A percentile compares a stretch with the other conserved stretches of the same genome.
These are phyloP conservation scores for Penicillium canariense DNA, from an alignment of 495 filamentous ascomycete genomes.

Conservation along the genomic window DNA sequence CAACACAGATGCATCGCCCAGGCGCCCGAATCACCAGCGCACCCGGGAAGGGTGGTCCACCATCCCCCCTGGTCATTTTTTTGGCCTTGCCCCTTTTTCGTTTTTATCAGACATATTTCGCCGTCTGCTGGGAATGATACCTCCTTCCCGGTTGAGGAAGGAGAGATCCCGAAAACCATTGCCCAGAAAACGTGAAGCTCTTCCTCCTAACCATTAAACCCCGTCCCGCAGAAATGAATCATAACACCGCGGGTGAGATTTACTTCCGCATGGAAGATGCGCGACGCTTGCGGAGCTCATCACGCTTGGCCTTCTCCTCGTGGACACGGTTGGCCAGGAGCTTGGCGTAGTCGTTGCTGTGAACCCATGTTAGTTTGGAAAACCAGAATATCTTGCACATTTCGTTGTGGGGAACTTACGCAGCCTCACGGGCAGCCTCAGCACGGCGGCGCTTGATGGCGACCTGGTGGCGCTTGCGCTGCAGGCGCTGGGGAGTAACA, in stretches of 20 bases:
- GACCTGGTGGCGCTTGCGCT: conserved; percentile 97
- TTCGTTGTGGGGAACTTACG: conserved; percentile 61
- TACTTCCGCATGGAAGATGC: conserved; percentile 96
- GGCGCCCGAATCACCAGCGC: conserved; percentile 21
- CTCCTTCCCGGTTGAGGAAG: conserved; percentile 19
- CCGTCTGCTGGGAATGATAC: conserved; percentile 27
- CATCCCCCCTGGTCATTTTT: conserved; percentile 24
- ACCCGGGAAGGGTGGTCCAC: conserved; percentile 20
- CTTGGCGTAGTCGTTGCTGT: conserved; percentile 82
- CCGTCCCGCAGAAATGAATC: conserved; percentile 36
- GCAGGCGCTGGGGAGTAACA: conserved; percentile 97
- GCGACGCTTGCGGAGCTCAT: conserved; percentile 89
- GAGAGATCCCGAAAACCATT: conserved; percentile 21
- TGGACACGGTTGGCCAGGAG: conserved; percentile 91
- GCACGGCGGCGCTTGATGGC: conserved; percentile 96
- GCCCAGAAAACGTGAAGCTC: conserved; percentile 29
- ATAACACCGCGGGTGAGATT: conserved; percentile 33
- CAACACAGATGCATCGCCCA: conserved; percentile 28
- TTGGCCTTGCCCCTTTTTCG: conserved; percentile 14
- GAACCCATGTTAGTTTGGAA: conserved; percentile 29
- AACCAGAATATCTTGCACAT: not conserved
- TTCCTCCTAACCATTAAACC: conserved; percentile 35
- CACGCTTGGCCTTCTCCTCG: conserved; percentile 89
- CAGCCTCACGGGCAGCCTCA: conserved; percentile 95
- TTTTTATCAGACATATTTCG: conserved; percentile 32